Evolutionary conservation across 129 eudicot species (phyloP).

Genomic region (Chrysanthemum lavandulifolium): DNA sequence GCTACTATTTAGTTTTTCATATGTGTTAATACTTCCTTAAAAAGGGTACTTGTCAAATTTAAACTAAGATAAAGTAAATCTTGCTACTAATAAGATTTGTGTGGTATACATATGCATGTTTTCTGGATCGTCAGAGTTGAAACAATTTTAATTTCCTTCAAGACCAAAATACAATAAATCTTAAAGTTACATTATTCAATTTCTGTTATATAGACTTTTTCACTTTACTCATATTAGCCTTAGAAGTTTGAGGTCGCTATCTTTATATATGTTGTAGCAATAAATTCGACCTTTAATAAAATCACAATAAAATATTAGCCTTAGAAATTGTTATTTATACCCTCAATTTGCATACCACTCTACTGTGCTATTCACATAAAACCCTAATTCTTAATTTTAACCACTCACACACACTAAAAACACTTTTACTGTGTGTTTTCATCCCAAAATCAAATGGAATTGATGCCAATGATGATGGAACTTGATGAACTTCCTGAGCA

Average conservation of each 20-base stretch:
- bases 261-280: constrained; percentile 21
- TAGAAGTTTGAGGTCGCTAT: too few species aligned
- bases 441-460: constrained; percentile 35
- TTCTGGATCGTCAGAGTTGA: too few species aligned
- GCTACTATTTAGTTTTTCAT: too few species aligned
- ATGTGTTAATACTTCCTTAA: too few species aligned
- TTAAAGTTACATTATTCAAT: background rate
- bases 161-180: too few species aligned
- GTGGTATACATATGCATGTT: too few species aligned
- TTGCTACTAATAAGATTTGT: too few species aligned
- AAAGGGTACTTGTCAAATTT: too few species aligned
- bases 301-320: constrained; percentile 22
- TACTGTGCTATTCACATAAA: constrained; percentile 29
- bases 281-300: constrained; percentile 27
- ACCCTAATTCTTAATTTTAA: constrained; percentile 24
- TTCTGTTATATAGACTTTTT: background rate
- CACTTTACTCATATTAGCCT: too few species aligned
- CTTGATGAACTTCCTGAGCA: constrained; percentile 33
- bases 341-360: constrained; percentile 37
- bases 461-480: constrained; percentile 41
- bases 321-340: constrained; percentile 32
- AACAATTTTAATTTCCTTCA: too few species aligned
- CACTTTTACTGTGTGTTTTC: background rate
- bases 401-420: constrained; percentile 11
- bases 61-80: too few species aligned